These are phyloP conservation scores for Leccinum fibrillosum DNA, from an alignment of 768 basidiomycete species.

Conservation along the genomic window DNA sequence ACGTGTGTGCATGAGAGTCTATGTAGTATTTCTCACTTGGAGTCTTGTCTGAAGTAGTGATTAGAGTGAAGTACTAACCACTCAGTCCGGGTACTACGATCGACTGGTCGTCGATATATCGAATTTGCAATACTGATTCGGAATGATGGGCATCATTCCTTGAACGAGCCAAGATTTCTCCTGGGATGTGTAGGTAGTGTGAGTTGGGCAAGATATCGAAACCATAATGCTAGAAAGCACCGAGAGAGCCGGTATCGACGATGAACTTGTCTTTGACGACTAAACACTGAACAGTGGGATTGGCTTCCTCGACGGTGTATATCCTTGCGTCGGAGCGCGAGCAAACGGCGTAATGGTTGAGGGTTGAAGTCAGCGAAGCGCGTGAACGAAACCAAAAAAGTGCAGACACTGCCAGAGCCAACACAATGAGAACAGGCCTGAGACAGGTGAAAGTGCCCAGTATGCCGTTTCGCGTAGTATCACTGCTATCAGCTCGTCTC, in stretches of 20 bases:
- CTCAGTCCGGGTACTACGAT: conserved; percentile 71
- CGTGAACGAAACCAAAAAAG: conserved; percentile 9
- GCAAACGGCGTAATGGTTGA: conserved; percentile 58
- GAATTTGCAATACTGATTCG: conserved; percentile 36
- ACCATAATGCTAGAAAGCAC: conserved; percentile 36
- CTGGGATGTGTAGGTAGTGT: conserved; percentile 24
- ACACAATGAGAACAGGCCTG: conserved; percentile 5
- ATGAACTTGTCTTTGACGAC: conserved; percentile 53
- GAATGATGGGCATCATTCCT: conserved; percentile 27
- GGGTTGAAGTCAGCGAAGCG: conserved; percentile 6
- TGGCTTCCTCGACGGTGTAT: conserved; percentile 63
- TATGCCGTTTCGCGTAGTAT: neutral
- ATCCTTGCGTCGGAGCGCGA: conserved; percentile 48
- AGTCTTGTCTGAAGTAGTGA: neutral
- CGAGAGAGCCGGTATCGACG: conserved; percentile 50
- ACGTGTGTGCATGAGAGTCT: conserved; percentile 79
- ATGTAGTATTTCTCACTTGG: neutral
- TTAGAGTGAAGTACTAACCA: conserved; percentile 43
- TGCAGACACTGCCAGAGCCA: conserved; percentile 1
- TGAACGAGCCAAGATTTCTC: conserved; percentile 39
- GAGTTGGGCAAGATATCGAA: conserved; percentile 1
- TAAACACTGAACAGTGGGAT: conserved; percentile 58
- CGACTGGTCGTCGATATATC: conserved; percentile 51
- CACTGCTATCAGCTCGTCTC: neutral
- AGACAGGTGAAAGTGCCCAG: neutral